phyloP scores from a whole-genome alignment of 148 eudicot genomes.

The Vaccinium corymbosum region DNA sequence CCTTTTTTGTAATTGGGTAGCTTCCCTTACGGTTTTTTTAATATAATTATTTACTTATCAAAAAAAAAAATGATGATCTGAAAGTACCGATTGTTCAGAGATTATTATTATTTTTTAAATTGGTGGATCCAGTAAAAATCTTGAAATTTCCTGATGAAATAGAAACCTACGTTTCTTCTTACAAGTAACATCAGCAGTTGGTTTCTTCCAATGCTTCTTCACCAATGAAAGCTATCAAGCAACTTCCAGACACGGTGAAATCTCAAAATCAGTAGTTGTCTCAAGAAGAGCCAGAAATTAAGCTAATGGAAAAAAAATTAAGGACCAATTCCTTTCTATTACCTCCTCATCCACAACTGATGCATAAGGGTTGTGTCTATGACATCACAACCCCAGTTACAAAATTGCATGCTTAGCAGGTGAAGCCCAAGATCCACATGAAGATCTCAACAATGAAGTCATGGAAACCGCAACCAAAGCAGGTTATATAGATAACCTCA shows the following conservation, averaged over 20 bases:
- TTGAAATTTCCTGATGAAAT: background rate
- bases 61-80: background rate
- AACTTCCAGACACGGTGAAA: background rate
- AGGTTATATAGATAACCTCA: background rate
- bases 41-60: too few species aligned
- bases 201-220: background rate
- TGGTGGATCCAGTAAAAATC: background rate
- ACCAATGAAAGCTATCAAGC: background rate
- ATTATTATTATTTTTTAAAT: background rate
- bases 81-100: background rate
- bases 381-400: background rate
- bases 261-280: background rate
- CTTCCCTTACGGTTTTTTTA: too few species aligned
- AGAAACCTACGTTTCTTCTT: background rate
- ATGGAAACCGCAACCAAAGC: background rate
- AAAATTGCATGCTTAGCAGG: background rate
- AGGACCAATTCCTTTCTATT: background rate
- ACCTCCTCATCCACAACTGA: background rate
- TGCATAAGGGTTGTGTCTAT: background rate
- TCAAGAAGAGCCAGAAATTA: background rate
- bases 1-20: too few species aligned
- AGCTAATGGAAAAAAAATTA: background rate
- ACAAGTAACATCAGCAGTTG: background rate
- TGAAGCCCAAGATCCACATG: background rate
- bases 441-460: background rate